Evolutionary conservation across 306 rosid species (phyloP), one percentile per base, ranked within the genome.

Genomic region (Senna siamea): DNA sequence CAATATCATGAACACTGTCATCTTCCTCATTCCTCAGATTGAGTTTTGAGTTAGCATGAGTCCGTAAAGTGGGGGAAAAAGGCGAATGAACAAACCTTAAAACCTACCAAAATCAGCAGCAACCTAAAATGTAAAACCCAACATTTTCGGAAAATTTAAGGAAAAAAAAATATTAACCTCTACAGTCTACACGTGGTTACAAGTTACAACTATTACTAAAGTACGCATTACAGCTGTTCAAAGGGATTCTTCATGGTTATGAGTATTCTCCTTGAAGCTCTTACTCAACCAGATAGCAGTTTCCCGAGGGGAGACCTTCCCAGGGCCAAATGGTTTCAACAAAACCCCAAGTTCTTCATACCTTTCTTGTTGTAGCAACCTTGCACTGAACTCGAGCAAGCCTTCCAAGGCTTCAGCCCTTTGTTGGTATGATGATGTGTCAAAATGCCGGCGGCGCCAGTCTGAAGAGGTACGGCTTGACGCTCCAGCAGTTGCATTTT

Each of bases 351-450:
- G 96, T 84, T 95, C 99, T 8, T 92, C 98, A 44, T 95, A 95
- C 72, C 93, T 85, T 83, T 87, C 92, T 8, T 90, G 93, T 69
- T 87, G 92, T 9, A 92, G 97, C 82, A 95, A 82, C 73, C 97
- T 90, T 38, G 99, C 98, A 85, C 99, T 95, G 54, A 95, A 95
- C 76, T 95, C 99, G 4, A 95, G 99, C 86, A 95, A 74, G 43
- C 99, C 99, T 82, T 95, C 99, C 60, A 95, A 83, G 73, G 99
- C 99, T 84, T 88, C 99, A n/a, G 99, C 97, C 69, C 99, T 88
- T 78, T 92, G 99, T 68, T 80, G 93, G 76, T 51, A 83, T 0
- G 99, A 95, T 17, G 90, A 82, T 3, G 99, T 78, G 82, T 95
- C 98, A 53, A 95, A 95, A 56, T 86, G 91, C 30, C 84, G 56